Base-by-base conservation (phyloP, 1,284 basidiomycete species). In the Xerocomus minutiporus region DNA sequence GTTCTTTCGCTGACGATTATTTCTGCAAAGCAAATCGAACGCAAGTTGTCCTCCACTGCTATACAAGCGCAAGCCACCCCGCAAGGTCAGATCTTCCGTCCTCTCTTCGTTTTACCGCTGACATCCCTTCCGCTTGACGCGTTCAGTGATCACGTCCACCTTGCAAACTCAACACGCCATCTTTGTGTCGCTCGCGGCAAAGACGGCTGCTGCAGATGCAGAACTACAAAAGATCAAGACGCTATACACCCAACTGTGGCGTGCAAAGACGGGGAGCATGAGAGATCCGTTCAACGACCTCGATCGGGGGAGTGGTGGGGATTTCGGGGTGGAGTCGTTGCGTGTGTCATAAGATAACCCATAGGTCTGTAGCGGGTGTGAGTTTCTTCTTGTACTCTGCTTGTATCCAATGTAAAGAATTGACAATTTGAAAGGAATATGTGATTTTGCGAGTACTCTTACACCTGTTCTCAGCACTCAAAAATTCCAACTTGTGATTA, bases 101-200 rank as follows among this genome's bases (percentile, higher is more conserved):
- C 8, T 44, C 7, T 31, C n/a, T 20, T 28, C 23, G 11, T 15
- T 15, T 28, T 23, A 20, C 9, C 25, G 12, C 23, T 15, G 4
- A 40, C 26, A 4, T 23, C 23, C 23, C 11, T 20, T 15, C 26
- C 8, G 9, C 11, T n/a, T 20, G 8, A 7, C 15, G 26, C 11
- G 43, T 42, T 49, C 55, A 89, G 88, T 78, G 41, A 85, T 91
- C 53, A 73, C 84, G 6, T 76, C 85, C 2, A 86, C 86, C 8
- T 72, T 91, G 23, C 85, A 88, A 66, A 83, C 84, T 4, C 87
- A 90, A 67, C 82, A 91, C 58, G 73, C 78, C 6, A 84, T 82
- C 3, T 90, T 88, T 68, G 76, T 89, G 25, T 75, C 84, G 4
- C 78, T 90, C 31, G 88, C 88, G 5, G 79, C 76, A 57, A 87